These are phyloP conservation scores for Dendrocalamus latiflorus DNA, from an alignment of 202 grass and related monocot genomes.

Conservation along the genomic window DNA sequence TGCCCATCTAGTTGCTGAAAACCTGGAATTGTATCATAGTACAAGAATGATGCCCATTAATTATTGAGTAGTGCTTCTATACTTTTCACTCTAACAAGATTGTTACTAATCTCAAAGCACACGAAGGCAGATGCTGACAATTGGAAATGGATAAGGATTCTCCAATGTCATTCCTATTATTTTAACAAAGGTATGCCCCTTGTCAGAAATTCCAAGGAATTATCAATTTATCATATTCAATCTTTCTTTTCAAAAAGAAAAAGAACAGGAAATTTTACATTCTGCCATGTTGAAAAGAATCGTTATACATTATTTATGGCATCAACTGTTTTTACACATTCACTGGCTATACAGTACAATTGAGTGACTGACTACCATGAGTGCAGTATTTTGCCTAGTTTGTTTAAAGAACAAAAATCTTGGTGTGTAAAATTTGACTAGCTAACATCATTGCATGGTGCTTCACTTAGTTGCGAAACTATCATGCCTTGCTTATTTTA, in stretches of 20 bases:
- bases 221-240: neutral
- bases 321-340: constrained; percentile 1
- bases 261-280: neutral
- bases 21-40: constrained; percentile 45
- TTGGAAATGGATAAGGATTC: constrained; percentile 35
- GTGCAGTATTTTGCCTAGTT: neutral
- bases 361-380: neutral
- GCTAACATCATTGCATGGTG: constrained; percentile 4
- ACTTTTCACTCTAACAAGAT: too few relatives aligned
- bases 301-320: neutral
- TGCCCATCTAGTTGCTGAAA: constrained; percentile 11
- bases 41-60: constrained; percentile 27
- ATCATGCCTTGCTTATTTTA: neutral
- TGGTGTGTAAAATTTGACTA: neutral
- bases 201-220: constrained; percentile 1
- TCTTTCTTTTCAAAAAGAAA: neutral
- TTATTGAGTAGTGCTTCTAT: neutral
- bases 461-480: constrained; percentile 16
- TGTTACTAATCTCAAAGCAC: too few relatives aligned
- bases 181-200: constrained; percentile 38
- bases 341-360: neutral
- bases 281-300: neutral
- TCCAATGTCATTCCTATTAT: constrained; percentile 1
- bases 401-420: neutral
- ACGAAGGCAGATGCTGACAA: constrained; percentile 31